Evolutionary conservation across 345 rosid genomes (phyloP).

Genomic region (Arabidopsis suecica): DNA sequence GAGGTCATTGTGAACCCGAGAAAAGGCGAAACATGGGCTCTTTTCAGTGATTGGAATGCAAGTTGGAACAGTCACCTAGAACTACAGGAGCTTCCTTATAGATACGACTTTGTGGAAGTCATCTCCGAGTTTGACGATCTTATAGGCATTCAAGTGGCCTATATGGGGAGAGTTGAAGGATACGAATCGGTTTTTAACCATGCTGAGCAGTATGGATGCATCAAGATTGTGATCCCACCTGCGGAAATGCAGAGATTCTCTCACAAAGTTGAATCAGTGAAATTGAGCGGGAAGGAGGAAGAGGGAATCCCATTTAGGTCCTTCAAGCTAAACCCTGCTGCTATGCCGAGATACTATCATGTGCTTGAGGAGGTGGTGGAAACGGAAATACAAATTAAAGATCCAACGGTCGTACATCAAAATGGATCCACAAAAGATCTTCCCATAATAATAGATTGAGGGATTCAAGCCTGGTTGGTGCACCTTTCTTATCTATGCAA

Average conservation of each 20-base stretch:
- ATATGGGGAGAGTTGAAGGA: slow-evolving; percentile 63
- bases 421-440: neutral
- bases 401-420: neutral
- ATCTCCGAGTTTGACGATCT: slow-evolving; percentile 51
- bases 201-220: slow-evolving; percentile 37
- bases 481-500: neutral
- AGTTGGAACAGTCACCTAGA: slow-evolving; percentile 41
- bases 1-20: slow-evolving; percentile 57
- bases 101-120: slow-evolving; percentile 69
- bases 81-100: slow-evolving; percentile 45
- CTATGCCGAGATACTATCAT: slow-evolving; percentile 46
- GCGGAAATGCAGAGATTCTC: slow-evolving; percentile 65
- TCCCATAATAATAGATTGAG: slow-evolving; percentile 12
- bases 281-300: slow-evolving; percentile 67
- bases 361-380: neutral
- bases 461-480: neutral
- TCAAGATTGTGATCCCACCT: slow-evolving; percentile 45
- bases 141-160: slow-evolving; percentile 64
- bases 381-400: slow-evolving; percentile 12
- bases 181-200: slow-evolving; percentile 60
- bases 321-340: slow-evolving; percentile 69
- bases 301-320: slow-evolving; percentile 64
- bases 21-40: slow-evolving; percentile 82
- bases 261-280: slow-evolving; percentile 63
- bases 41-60: slow-evolving; percentile 66